Conservation (phyloP, 352 stramenopile species). For the Globisporangium cystogenes region DNA sequence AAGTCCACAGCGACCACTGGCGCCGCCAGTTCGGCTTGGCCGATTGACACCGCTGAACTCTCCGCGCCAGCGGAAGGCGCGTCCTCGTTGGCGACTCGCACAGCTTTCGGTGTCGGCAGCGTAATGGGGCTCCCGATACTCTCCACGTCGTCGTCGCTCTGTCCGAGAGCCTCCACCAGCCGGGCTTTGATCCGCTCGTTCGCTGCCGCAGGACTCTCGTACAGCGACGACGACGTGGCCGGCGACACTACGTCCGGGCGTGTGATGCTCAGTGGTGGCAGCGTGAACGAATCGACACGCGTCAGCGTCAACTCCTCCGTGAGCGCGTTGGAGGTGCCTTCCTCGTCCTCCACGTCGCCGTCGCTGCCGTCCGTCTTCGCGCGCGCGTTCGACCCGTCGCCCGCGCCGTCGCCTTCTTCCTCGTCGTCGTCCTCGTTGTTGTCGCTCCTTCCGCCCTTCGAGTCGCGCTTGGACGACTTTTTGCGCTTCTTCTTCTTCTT, state of each 20-base stretch:
- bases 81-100: not conserved
- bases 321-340: not conserved
- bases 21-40: not conserved
- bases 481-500: conserved; percentile 52
- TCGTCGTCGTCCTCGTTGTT: conserved; percentile 9
- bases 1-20: not conserved
- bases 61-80: not conserved
- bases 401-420: not conserved
- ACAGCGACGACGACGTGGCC: conserved; percentile 19
- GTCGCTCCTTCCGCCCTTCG: conserved; percentile 14
- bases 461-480: conserved; percentile 38
- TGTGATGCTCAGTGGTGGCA: conserved; percentile 1
- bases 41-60: not conserved
- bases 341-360: conserved; percentile 14
- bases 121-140: conserved; percentile 11
- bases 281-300: conserved; percentile 3
- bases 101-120: not conserved
- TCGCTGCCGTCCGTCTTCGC: conserved; percentile 1
- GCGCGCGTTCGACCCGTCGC: not conserved
- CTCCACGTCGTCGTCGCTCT: conserved; percentile 50
- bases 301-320: conserved; percentile 1
- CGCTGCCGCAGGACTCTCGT: conserved; percentile 40
- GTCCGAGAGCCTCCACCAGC: conserved; percentile 36
- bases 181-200: conserved; percentile 44
- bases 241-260: conserved; percentile 13